Evolutionary conservation across 805 yeast species (phyloP).

Genomic region (Ogataea nonfermentans): DNA sequence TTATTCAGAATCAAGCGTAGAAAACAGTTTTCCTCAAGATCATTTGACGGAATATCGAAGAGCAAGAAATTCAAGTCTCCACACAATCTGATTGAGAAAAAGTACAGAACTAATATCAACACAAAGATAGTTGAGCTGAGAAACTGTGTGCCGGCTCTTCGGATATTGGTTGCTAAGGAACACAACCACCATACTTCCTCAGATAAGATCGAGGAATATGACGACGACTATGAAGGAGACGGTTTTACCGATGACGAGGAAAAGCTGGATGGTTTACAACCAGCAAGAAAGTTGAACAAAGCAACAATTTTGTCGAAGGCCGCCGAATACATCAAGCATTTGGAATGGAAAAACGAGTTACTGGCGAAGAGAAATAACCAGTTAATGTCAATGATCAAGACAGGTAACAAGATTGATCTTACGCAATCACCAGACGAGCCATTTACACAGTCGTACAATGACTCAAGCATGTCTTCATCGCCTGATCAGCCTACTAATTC

Average conservation of each 20-base stretch:
- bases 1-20: slow-evolving; percentile 3
- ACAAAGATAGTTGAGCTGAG: slow-evolving; percentile 68
- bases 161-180: slow-evolving; percentile 41
- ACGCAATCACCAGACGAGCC: slow-evolving; percentile 8
- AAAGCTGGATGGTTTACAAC: slow-evolving; percentile 69
- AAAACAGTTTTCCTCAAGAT: slow-evolving; percentile 1
- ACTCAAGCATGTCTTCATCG: slow-evolving; percentile 27
- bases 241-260: slow-evolving; percentile 53
- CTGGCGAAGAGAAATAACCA: slow-evolving; percentile 48
- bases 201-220: slow-evolving; percentile 43
- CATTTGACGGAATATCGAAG: slow-evolving; percentile 5
- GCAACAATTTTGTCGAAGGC: slow-evolving; percentile 76
- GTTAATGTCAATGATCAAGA: slow-evolving; percentile 29
- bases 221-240: slow-evolving; percentile 49
- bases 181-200: slow-evolving; percentile 37
- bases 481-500: slow-evolving; percentile 17
- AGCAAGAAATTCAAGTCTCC: slow-evolving; percentile 55
- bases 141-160: slow-evolving; percentile 76
- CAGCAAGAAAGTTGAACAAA: slow-evolving; percentile 74
- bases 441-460: slow-evolving; percentile 5
- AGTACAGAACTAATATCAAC: slow-evolving; percentile 77
- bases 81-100: slow-evolving; percentile 80
- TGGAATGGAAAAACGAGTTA: slow-evolving; percentile 57
- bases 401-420: slow-evolving; percentile 2
- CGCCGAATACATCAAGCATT: slow-evolving; percentile 72